phyloP scores from a whole-genome alignment of 2,329 filamentous ascomycete genomes.

The Neopestalotiopsis clavispora region DNA sequence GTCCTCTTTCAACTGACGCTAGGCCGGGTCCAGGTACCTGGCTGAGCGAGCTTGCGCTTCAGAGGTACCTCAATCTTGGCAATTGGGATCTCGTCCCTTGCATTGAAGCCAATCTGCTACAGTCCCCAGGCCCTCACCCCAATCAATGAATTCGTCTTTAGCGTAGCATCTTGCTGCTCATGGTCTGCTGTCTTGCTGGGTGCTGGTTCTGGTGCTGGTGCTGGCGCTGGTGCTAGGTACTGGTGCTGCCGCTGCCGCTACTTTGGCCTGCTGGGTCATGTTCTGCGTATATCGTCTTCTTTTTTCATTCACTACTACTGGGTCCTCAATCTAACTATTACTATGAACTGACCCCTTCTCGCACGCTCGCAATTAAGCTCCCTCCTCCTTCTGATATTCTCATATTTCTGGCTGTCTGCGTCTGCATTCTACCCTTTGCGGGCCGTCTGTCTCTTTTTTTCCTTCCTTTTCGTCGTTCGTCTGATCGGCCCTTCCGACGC shows the following conservation, averaged over 20 bases:
- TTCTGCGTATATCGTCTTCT: not conserved
- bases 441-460: not conserved
- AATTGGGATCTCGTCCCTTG: slow-evolving; percentile 8
- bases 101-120: slow-evolving; percentile 5
- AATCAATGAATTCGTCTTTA: not conserved
- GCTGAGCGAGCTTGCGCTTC: not conserved
- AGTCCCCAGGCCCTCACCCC: not conserved
- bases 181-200: not conserved
- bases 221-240: not conserved
- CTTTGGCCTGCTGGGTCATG: not conserved
- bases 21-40: not conserved
- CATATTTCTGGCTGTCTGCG: not conserved
- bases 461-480: not conserved
- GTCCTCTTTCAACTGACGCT: not conserved
- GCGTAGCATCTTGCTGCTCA: not conserved
- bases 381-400: not conserved
- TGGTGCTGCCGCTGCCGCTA: not conserved
- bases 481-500: not conserved
- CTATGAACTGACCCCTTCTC: slow-evolving; percentile 12
- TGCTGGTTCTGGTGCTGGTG: not conserved
- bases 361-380: not conserved
- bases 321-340: slow-evolving; percentile 13
- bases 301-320: not conserved
- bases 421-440: not conserved
- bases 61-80: not conserved